Conservation (phyloP, 2,329 filamentous ascomycete species). For the Colletotrichum phormii region DNA sequence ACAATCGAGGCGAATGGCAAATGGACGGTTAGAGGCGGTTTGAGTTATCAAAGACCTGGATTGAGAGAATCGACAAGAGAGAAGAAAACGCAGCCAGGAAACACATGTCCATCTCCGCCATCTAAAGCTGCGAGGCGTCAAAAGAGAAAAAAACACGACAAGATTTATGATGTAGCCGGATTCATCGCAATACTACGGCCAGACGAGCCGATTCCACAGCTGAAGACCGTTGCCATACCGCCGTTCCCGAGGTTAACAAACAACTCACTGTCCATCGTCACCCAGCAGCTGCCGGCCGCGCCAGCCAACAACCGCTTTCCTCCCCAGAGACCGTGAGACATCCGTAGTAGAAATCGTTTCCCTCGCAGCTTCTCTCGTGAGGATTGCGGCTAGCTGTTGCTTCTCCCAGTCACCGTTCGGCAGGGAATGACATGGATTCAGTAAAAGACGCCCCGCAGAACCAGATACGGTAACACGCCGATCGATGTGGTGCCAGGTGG, state of each 20-base stretch:
- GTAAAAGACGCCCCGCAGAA: conserved; percentile 35
- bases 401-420: conserved; percentile 27
- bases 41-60: conserved; percentile 36
- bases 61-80: conserved; percentile 38
- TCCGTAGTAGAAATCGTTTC: conserved; percentile 3
- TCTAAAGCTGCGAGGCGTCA: conserved; percentile 50
- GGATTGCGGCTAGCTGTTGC: conserved; percentile 29
- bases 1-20: background rate
- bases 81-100: conserved; percentile 35
- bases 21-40: background rate
- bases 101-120: conserved; percentile 47
- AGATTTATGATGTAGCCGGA: conserved; percentile 60
- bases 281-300: conserved; percentile 42
- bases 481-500: conserved; percentile 35
- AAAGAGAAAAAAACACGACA: conserved; percentile 55
- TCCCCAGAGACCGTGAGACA: conserved; percentile 16
- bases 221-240: conserved; percentile 42
- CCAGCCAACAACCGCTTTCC: conserved; percentile 21
- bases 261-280: conserved; percentile 43
- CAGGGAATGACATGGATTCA: conserved; percentile 23
- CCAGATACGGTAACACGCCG: conserved; percentile 36
- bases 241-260: conserved; percentile 33
- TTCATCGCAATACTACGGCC: conserved; percentile 52
- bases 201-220: conserved; percentile 32
- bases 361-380: conserved; percentile 28